Evolutionary conservation across 345 rosid species (phyloP).

Genomic region (Eucalyptus curtisii): DNA sequence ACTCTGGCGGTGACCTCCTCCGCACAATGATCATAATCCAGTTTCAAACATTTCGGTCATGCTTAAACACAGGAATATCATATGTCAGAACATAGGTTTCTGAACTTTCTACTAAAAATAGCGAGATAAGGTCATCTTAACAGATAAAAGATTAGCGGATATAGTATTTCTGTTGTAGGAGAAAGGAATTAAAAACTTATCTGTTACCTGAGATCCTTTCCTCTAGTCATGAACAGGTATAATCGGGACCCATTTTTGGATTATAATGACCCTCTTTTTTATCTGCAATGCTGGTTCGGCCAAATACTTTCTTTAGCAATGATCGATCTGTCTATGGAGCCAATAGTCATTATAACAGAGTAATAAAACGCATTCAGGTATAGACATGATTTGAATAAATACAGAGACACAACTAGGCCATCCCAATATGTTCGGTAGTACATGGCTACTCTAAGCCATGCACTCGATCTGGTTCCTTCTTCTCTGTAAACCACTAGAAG

Average conservation of each 20-base stretch:
- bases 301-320: neutral
- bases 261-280: conserved; percentile 91
- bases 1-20: conserved; percentile 79
- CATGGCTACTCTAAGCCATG: neutral
- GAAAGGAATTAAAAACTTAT: neutral
- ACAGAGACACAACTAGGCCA: neutral
- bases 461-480: no score
- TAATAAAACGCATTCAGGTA: neutral
- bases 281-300: conserved; percentile 73
- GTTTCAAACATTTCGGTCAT: neutral
- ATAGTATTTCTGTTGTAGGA: neutral
- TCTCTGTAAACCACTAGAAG: no score
- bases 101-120: neutral
- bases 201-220: conserved; percentile 89
- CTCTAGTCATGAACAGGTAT: conserved; percentile 81
- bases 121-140: neutral
- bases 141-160: neutral
- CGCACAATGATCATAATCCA: conserved; percentile 15
- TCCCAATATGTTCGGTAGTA: neutral
- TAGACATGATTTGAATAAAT: neutral
- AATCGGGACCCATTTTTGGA: conserved; percentile 74
- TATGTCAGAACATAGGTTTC: neutral
- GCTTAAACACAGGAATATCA: neutral
- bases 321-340: neutral
- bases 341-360: neutral